These are phyloP conservation scores for Cystobasidium tubakii DNA, from an alignment of 768 basidiomycete species.

Conservation along the genomic window DNA sequence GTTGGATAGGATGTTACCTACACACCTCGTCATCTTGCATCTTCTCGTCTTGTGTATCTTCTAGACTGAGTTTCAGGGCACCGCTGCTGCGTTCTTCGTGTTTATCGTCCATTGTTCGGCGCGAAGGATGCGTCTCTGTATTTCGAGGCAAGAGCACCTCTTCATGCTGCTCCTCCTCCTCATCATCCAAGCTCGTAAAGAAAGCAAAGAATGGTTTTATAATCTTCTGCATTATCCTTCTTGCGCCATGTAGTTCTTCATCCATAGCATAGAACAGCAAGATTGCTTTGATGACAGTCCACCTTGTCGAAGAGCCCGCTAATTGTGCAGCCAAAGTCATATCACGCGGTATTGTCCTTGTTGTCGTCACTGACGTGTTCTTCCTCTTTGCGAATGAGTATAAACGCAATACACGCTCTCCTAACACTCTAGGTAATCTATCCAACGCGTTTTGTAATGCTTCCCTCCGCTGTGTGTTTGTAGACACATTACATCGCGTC, in stretches of 20 bases:
- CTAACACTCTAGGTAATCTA: background rate
- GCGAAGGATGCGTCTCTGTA: background rate
- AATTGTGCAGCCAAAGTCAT: conserved; percentile 23
- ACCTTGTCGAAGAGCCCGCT: conserved; percentile 19
- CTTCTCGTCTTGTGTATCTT: background rate
- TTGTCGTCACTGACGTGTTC: background rate
- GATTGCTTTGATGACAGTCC: conserved; percentile 19
- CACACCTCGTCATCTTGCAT: conserved; percentile 4
- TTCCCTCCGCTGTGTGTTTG: background rate
- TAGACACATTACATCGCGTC: conserved; percentile 15
- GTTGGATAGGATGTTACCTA: background rate
- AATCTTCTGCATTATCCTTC: conserved; percentile 26
- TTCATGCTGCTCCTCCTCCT: background rate
- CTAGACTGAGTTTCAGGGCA: background rate
- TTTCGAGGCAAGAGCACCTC: background rate
- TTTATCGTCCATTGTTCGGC: background rate
- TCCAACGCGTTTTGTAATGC: background rate
- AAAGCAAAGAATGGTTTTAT: conserved; percentile 18
- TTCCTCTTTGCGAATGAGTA: background rate
- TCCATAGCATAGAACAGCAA: conserved; percentile 34
- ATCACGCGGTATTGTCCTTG: background rate
- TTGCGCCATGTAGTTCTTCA: conserved; percentile 28
- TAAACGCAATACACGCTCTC: background rate
- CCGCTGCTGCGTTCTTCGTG: background rate
- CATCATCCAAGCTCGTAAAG: conserved; percentile 27